Percentiles rank a stretch among this genome's conserved stretches.
Evolutionary conservation across 75 land plant species (phyloP).

Genomic region (Adiantum capillusveneris): DNA sequence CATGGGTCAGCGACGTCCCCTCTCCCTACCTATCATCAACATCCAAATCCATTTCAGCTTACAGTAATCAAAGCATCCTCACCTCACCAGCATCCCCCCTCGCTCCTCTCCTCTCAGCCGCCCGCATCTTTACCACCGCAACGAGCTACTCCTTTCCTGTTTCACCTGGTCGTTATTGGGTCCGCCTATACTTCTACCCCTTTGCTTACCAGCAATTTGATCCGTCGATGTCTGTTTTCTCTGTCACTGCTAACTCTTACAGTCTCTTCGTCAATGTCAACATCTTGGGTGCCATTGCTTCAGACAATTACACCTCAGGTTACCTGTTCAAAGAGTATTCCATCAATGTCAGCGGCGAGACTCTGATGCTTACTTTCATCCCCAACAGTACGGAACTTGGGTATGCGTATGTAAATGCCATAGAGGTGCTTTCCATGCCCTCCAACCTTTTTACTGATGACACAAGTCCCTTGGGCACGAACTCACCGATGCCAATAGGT

Average conservation of each 20-base stretch:
- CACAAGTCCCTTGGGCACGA: neutral
- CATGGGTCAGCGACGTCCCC: too few relatives aligned
- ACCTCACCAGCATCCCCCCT: too few relatives aligned
- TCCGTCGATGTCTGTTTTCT: constrained; percentile 35
- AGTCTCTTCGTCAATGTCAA: constrained; percentile 9
- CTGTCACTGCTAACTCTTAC: constrained; percentile 33
- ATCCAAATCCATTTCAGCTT: too few relatives aligned
- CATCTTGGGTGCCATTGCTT: neutral
- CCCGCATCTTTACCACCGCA: constrained; percentile 38
- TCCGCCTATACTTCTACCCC: constrained; percentile 70
- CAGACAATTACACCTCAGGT: neutral
- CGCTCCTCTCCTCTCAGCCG: constrained; percentile 29
- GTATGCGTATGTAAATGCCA: constrained; percentile 70
- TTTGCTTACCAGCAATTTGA: constrained; percentile 15
- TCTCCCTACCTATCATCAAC: too few relatives aligned
- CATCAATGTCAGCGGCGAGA: constrained; percentile 35
- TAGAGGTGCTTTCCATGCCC: constrained; percentile 83
- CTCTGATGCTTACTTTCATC: constrained; percentile 34
- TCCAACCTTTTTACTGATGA: constrained; percentile 30
- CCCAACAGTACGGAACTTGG: constrained; percentile 18
- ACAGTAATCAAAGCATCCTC: too few relatives aligned
- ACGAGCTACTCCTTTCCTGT: constrained; percentile 46
- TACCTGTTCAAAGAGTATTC: constrained; percentile 58
- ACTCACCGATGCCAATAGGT: constrained; percentile 8
- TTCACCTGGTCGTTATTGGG: constrained; percentile 29